These are phyloP conservation scores for Breynia disticha DNA, from an alignment of 441 rosid species.

Conservation along the genomic window DNA sequence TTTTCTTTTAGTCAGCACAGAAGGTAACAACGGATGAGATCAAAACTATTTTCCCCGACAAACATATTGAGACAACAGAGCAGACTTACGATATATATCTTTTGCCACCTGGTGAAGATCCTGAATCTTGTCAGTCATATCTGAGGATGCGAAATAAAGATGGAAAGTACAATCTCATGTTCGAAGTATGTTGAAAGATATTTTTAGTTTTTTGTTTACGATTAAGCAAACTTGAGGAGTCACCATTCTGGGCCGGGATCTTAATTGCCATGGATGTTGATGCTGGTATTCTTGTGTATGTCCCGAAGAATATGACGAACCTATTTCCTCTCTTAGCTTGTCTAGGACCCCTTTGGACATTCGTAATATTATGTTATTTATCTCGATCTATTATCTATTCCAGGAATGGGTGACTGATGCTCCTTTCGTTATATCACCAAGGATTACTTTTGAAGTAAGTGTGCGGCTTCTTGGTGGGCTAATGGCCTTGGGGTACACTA, in stretches of 20 bases:
- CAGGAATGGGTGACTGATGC: constrained; percentile 98
- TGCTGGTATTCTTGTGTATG: neutral
- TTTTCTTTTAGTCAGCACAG: constrained; percentile 57
- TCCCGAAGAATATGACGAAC: too few species aligned
- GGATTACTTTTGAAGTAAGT: constrained; percentile 94
- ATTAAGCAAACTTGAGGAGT: neutral
- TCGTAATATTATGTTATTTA: neutral
- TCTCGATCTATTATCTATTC: constrained; percentile 17
- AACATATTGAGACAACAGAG: constrained; percentile 57
- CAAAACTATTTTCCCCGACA: constrained; percentile 56
- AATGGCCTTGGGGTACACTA: constrained; percentile 96
- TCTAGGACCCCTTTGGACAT: too few species aligned
- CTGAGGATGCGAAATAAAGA: constrained; percentile 97
- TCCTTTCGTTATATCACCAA: constrained; percentile 97
- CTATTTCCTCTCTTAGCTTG: too few species aligned
- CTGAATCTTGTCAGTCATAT: constrained; percentile 97
- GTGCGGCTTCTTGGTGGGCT: constrained; percentile 95
- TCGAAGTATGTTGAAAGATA: constrained; percentile 52
- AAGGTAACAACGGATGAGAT: constrained; percentile 63
- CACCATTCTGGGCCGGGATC: constrained; percentile 3
- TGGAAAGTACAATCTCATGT: constrained; percentile 97
- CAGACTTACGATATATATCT: constrained; percentile 98
- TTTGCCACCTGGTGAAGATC: constrained; percentile 98
- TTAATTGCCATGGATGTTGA: constrained; percentile 4
- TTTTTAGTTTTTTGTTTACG: constrained; percentile 9